Percentiles rank a stretch among this genome's conserved stretches.
Evolutionary conservation across 176 grass and related monocot species (phyloP).

Genomic region (Oropetium thomaeum): DNA sequence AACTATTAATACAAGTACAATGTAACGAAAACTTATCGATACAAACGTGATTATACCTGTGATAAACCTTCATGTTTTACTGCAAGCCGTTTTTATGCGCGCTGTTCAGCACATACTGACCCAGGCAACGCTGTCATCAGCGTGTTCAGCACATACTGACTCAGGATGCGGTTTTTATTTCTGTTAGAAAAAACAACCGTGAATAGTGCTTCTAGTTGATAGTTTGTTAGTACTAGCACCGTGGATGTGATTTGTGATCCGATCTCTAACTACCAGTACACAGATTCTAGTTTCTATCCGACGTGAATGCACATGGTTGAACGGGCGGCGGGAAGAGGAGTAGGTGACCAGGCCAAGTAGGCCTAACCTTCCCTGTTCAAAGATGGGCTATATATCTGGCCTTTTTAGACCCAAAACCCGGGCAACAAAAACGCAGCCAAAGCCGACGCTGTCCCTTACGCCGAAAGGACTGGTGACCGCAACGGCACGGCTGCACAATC

Average conservation of each 20-base stretch:
- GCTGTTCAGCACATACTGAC: too few species aligned
- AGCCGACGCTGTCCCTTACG: not conserved
- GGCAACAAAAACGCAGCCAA: not conserved
- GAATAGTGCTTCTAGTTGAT: not conserved
- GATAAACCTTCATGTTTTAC: too few species aligned
- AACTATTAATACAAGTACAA: too few species aligned
- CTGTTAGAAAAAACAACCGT: not conserved
- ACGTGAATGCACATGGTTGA: not conserved
- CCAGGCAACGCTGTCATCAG: too few species aligned
- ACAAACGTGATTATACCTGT: too few species aligned
- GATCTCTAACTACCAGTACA: not conserved
- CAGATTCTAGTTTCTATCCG: not conserved
- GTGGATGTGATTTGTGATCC: not conserved
- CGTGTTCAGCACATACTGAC: too few species aligned
- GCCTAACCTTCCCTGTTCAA: not conserved
- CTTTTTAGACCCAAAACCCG: not conserved
- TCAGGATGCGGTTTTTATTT: not conserved
- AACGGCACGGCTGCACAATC: not conserved
- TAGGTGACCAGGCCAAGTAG: not conserved
- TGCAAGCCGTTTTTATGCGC: too few species aligned
- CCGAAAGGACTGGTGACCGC: not conserved
- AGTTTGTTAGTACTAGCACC: not conserved
- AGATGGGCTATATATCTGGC: not conserved
- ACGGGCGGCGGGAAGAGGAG: not conserved
- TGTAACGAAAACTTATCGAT: not conserved